Base-by-base conservation (phyloP, 176 grass and related monocot genomes). In the Rhynchospora tenuis region DNA sequence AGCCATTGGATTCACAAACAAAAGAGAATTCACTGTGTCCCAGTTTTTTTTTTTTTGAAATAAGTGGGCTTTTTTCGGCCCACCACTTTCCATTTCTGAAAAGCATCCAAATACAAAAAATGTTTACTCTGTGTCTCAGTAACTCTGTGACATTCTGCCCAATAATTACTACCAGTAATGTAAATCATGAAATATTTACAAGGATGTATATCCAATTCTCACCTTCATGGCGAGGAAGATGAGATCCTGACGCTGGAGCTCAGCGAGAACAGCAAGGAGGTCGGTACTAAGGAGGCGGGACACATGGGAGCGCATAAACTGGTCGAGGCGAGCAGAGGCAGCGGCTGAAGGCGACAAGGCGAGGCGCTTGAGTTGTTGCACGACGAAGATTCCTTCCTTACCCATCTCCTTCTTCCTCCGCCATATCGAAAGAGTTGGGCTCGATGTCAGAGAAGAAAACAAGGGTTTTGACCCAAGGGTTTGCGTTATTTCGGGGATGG, bases 381-480 rank as follows among this genome's bases (percentile, higher is more conserved):
- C 93, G 43, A 82, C 93, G 84, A 99, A 95, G 33, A 99, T 85
- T 50, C 96, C 96, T 78, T 99, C 93, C 80, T 99, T 95, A 48
- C 93, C 89, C 93, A 99, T 99, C 86, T 99, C 93, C 72, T 99
- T 95, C 88, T 95, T 95, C 83, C 93, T 72, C 58, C 93, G 72
- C 91, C 93, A 95, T 89, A 99, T 92, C 45, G 93, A 99, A 1
- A 91, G 80, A 82, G 88, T 90, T 1, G 89, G 89, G 83, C 79
- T 91, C 64, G 91, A 99, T 1, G 92, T 83, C 6, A 64, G 63
- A 29, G 91, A 90, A 2, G 87, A 85, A 11, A 80, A 91, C 51
- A 59, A 87, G 65, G 7, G 64, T 23, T 64, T 29, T 22, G 42
- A 42, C 15, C 11, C 17, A 33, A 60, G 17, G 51, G 33, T 60